Percentiles rank a stretch among this genome's conserved stretches.
Evolutionary conservation across 306 rosid genomes (phyloP).

Genomic region (Pyrus bretschneideri): DNA sequence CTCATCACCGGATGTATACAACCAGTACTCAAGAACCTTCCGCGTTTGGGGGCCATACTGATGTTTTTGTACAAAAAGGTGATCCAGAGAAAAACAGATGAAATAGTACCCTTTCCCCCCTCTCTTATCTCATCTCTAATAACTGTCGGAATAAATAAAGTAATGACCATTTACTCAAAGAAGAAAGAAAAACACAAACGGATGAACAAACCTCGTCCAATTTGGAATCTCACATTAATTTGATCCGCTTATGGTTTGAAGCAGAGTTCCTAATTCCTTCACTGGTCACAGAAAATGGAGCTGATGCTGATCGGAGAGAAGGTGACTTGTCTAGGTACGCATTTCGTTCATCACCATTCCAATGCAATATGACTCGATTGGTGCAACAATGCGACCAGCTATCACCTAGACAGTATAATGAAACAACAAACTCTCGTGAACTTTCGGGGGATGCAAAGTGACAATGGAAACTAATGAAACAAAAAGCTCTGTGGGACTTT

Average conservation of each 20-base stretch:
- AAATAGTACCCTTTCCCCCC: background rate
- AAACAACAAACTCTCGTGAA: slow-evolving; percentile 14
- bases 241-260: slow-evolving; percentile 46
- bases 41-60: too few relatives aligned
- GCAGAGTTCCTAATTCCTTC: slow-evolving; percentile 60
- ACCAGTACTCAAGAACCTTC: too few relatives aligned
- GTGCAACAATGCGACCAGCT: slow-evolving; percentile 97
- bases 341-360: slow-evolving; percentile 62
- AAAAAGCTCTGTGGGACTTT: background rate
- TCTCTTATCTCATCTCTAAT: background rate
- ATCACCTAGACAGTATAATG: slow-evolving; percentile 52
- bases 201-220: background rate
- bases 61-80: background rate
- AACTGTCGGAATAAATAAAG: background rate
- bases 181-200: background rate
- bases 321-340: slow-evolving; percentile 85
- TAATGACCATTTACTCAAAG: background rate
- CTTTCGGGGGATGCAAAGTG: background rate
- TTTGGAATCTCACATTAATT: slow-evolving; percentile 34
- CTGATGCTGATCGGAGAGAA: slow-evolving; percentile 57
- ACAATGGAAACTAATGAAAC: background rate
- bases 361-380: slow-evolving; percentile 69
- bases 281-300: slow-evolving; percentile 61
- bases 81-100: background rate
- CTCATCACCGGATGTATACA: background rate